Conservation (phyloP, 2,329 filamentous ascomycete species). For the Hirsutella rhossiliensis region DNA sequence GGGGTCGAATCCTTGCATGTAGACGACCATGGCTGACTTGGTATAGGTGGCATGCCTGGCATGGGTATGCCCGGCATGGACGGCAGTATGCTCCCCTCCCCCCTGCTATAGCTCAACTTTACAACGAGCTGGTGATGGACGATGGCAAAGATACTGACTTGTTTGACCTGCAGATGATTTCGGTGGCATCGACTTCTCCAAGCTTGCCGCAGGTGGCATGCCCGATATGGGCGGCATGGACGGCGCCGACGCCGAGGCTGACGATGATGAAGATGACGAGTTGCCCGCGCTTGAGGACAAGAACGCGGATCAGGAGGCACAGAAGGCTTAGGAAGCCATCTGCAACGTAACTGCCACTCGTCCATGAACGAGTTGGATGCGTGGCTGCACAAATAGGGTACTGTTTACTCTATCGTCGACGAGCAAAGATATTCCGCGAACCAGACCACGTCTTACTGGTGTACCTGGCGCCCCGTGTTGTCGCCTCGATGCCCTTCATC, state of each 20-base stretch:
- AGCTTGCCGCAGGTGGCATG: constrained; percentile 52
- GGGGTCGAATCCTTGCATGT: neutral
- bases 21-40: neutral
- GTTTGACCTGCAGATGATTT: constrained; percentile 51
- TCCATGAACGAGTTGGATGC: constrained; percentile 1
- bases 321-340: constrained; percentile 20
- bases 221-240: constrained; percentile 26
- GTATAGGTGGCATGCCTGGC: constrained; percentile 41
- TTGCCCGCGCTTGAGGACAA: constrained; percentile 71
- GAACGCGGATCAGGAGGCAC: constrained; percentile 29
- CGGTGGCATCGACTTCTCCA: constrained; percentile 86
- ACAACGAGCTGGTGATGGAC: too few relatives aligned
- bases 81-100: constrained; percentile 15
- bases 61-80: constrained; percentile 54
- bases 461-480: too few relatives aligned
- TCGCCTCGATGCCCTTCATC: too few relatives aligned
- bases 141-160: too few relatives aligned
- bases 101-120: neutral
- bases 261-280: constrained; percentile 51
- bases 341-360: neutral
- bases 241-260: constrained; percentile 35
- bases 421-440: too few relatives aligned
- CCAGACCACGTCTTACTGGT: too few relatives aligned
- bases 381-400: neutral
- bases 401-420: too few relatives aligned